Conservation (phyloP, 352 stramenopile species). For the Saprolegnia diclina region DNA sequence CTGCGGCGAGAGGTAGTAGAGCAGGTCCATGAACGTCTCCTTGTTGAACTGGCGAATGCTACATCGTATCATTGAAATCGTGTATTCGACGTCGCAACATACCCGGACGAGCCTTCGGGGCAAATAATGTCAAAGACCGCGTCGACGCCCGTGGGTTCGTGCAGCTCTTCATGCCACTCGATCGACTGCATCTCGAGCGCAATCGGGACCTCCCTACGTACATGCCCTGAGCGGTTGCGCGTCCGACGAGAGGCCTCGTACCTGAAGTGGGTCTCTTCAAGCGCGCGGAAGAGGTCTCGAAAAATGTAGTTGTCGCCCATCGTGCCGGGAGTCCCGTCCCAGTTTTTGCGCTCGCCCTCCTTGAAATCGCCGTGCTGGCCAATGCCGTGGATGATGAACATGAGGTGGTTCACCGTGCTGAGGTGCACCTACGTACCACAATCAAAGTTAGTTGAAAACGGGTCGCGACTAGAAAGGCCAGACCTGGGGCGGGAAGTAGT, state of each 20-base stretch:
- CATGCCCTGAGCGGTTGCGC: no score
- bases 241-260: no score
- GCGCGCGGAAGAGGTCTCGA: slow-evolving; percentile 62
- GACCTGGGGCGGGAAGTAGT: slow-evolving; percentile 70
- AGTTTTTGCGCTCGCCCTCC: slow-evolving; percentile 75
- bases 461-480: not conserved
- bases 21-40: slow-evolving; percentile 91
- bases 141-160: slow-evolving; percentile 78
- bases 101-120: slow-evolving; percentile 66
- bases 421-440: slow-evolving; percentile 53
- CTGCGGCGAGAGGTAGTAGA: slow-evolving; percentile 88
- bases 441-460: not conserved
- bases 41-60: slow-evolving; percentile 91
- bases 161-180: slow-evolving; percentile 86
- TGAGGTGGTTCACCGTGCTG: slow-evolving; percentile 69
- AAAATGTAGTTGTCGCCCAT: slow-evolving; percentile 79
- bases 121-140: slow-evolving; percentile 81
- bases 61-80: slow-evolving; percentile 8
- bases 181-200: slow-evolving; percentile 85
- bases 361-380: slow-evolving; percentile 82
- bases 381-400: slow-evolving; percentile 85
- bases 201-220: slow-evolving; percentile 33
- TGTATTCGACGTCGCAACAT: no score
- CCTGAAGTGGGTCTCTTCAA: slow-evolving; percentile 71
- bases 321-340: slow-evolving; percentile 60